Percentiles rank a stretch among this genome's conserved stretches.
Evolutionary conservation across 805 yeast genomes (phyloP).

Genomic region (Candida anglica): DNA sequence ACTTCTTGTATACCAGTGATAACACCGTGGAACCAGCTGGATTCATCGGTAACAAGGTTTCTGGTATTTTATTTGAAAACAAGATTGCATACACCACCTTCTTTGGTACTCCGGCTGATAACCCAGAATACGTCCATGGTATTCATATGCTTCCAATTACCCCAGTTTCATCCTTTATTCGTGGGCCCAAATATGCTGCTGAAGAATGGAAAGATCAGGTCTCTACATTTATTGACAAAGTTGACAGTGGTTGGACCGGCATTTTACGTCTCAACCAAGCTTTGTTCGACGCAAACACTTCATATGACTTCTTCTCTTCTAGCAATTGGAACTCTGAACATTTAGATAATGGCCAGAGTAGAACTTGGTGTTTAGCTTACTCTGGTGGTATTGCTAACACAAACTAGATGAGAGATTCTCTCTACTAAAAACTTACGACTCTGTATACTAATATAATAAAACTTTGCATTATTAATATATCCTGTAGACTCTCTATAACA

Average conservation of each 20-base stretch:
- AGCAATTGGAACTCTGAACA: slow-evolving; percentile 23
- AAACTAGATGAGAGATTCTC: background rate
- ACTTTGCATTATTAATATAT: too few species aligned
- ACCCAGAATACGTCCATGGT: slow-evolving; percentile 65
- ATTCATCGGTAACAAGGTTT: slow-evolving; percentile 58
- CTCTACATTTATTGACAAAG: slow-evolving; percentile 37
- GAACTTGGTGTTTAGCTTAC: slow-evolving; percentile 60
- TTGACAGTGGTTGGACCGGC: slow-evolving; percentile 69
- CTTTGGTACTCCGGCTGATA: slow-evolving; percentile 46
- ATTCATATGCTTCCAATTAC: slow-evolving; percentile 76
- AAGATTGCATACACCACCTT: slow-evolving; percentile 70
- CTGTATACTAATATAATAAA: background rate
- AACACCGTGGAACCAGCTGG: slow-evolving; percentile 52
- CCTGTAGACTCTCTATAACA: too few species aligned
- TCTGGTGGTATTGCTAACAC: slow-evolving; percentile 45
- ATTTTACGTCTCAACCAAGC: slow-evolving; percentile 74
- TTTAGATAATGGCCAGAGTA: slow-evolving; percentile 60
- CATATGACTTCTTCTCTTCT: slow-evolving; percentile 57
- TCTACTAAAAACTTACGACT: background rate
- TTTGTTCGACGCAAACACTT: slow-evolving; percentile 57
- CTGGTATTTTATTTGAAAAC: slow-evolving; percentile 72
- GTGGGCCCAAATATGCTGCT: slow-evolving; percentile 49
- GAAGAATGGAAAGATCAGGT: slow-evolving; percentile 62
- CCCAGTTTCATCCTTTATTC: slow-evolving; percentile 59
- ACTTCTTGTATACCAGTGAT: slow-evolving; percentile 49